Base-by-base conservation (phyloP, 352 stramenopile species). In the Phytophthora vignae region DNA sequence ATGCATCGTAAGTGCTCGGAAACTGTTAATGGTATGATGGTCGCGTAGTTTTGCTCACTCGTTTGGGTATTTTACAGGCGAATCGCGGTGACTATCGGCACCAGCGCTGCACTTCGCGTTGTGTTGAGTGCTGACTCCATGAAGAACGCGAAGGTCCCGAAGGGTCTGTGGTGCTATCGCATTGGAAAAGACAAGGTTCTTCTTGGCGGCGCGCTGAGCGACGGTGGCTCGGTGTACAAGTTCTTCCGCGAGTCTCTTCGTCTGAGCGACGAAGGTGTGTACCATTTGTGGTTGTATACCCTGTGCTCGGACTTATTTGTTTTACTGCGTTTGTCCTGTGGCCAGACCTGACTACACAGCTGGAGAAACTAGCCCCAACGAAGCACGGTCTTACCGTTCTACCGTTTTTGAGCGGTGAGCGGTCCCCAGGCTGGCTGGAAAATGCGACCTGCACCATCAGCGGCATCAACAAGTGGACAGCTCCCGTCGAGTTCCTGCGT, bases 221-320 rank as follows among this genome's bases (percentile, higher is more conserved):
- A 99, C 78, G 96, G 96, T n/a, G 96, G 95, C n/a, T 98, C 92
- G n/a, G 81, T 98, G 8, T 95, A 96, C 64, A 92, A 97, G 60
- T 99, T 97, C 83, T 90, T 94, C 55, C 75, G 84, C 46, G 78
- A 95, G 14, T 87, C 91, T 9, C 76, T 98, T 69, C 74, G 67
- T 33, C 60, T 95, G 14, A 73, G 67, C 8, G 67, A 86, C 21
- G 69, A 87, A 55, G 82, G 85, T 90, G 19, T 55, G 58, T 65
- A 17, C 10, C 61, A 10, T 38, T 44, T 44, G 22, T 15, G 27
- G 64, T 11, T 62, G 25, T 31, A 6, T 10, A 25, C 8, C 48
- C n/a, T 29, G 48, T 25, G 50, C 21, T 17, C 14, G 11, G 29
- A 33, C 29, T 9, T 7, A 9, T 15, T 49, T 19, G 11, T 55